Evolutionary conservation across 148 eudicot species (phyloP), one percentile per base, ranked within the genome.

Genomic region (Vaccinium vitisidaea): DNA sequence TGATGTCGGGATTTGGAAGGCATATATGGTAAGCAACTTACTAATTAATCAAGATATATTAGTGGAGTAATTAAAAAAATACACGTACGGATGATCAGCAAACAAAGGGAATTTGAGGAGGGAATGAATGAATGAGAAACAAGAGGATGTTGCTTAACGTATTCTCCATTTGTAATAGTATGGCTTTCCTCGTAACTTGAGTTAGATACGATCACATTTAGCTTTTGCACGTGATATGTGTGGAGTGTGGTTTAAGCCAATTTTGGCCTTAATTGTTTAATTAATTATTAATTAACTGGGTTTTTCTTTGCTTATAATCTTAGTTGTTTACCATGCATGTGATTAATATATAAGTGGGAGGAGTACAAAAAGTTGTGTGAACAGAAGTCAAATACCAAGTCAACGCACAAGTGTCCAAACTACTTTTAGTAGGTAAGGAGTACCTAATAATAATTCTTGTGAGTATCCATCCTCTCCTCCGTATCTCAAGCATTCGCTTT

Each of bases 71-170:
- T 49, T 49, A 7, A 7, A 50, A 15, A 55, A 55, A 13, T 55
- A 55, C 12, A 14, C 3, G 58, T 55, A 55, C 18, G 58, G 55
- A 53, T 53, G 12, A 53, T 9, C 14, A 69, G 15, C 13, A n/a
- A 27, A 23, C 4, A 10, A 76, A 10, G 15, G 43, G 50, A 19
- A 36, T 56, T 36, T 21, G 25, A 63, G 65, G 27, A 4, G 46
- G 30, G 39, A 70, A 32, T 53, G 43, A 58, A 43, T 43, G 46
- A 43, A 0, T n/a, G 6, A 43, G 46, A 43, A n/a, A 7, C 65
- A 74, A 74, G 77, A 85, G 89, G 85, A 88, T 83, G 89, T 88
- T 88, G 87, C 89, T 88, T 88, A 83, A 85, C 87, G 87, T 85
- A 83, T 83, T 61, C 77, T 79, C 77, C 73, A 65, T 61, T 16